Evolutionary conservation across 768 basidiomycete species (phyloP).

Genomic region (Tylopilus plumbeoviolaceoides): DNA sequence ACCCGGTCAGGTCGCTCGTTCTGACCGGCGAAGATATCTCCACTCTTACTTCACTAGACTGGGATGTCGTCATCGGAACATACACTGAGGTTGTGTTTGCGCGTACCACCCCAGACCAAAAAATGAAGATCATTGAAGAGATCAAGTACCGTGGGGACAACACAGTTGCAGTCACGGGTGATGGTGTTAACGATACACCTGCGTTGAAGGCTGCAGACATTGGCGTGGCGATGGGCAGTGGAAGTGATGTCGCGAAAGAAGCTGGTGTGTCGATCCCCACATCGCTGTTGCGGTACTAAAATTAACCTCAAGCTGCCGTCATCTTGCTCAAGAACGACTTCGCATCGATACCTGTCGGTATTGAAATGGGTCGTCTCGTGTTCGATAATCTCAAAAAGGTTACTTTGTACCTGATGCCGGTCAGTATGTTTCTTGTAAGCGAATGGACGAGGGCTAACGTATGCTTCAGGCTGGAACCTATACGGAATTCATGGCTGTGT

Average conservation of each 20-base stretch:
- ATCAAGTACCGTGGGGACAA: constrained; percentile 45
- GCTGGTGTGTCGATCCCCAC: constrained; percentile 35
- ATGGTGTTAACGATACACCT: constrained; percentile 53
- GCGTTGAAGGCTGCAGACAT: constrained; percentile 52
- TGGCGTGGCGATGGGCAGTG: constrained; percentile 49
- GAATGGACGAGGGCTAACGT: not conserved
- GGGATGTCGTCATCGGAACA: constrained; percentile 35
- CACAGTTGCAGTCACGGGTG: constrained; percentile 52
- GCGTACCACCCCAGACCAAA: constrained; percentile 54
- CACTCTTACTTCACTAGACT: constrained; percentile 33
- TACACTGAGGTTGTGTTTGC: constrained; percentile 51
- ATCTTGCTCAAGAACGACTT: constrained; percentile 57
- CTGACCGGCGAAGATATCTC: constrained; percentile 44
- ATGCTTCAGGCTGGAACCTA: constrained; percentile 45
- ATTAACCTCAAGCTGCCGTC: constrained; percentile 31
- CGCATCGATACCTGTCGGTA: constrained; percentile 52
- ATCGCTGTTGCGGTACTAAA: not conserved
- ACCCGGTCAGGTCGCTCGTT: constrained; percentile 37
- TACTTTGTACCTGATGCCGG: constrained; percentile 41
- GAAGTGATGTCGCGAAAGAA: constrained; percentile 50
- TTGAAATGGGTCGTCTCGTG: constrained; percentile 54
- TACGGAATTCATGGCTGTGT: constrained; percentile 54
- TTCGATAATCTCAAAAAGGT: constrained; percentile 58
- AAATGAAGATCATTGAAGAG: constrained; percentile 53
- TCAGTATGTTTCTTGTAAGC: constrained; percentile 10